phyloP scores from a whole-genome alignment of 192 early-diverging fungal genomes.

The Helicostylum pulchrum region DNA sequence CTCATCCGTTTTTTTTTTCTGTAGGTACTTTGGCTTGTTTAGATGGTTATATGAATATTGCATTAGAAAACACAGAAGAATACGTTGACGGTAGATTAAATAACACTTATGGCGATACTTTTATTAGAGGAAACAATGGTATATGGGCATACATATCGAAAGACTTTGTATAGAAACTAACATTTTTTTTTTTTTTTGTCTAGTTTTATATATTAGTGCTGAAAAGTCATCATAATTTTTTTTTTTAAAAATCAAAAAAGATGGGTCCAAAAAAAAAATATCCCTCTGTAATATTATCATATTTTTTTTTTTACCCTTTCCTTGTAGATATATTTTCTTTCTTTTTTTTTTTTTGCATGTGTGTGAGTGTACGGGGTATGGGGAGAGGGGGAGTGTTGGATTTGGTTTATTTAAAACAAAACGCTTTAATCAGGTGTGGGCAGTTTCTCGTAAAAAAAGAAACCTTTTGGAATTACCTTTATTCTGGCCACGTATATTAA shows the following conservation, averaged over 20 bases:
- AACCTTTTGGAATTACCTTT: slow-evolving; percentile 17
- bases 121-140: slow-evolving; percentile 98
- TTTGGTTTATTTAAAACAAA: not conserved
- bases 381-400: not conserved
- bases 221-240: slow-evolving; percentile 30
- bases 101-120: slow-evolving; percentile 92
- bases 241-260: not conserved
- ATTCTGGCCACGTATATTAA: slow-evolving; percentile 28
- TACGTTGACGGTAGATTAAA: slow-evolving; percentile 92
- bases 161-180: not conserved
- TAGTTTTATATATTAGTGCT: slow-evolving; percentile 63
- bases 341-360: slow-evolving; percentile 3
- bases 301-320: no score
- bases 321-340: slow-evolving; percentile 5
- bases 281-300: no score
- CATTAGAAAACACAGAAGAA: slow-evolving; percentile 93
- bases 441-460: slow-evolving; percentile 4
- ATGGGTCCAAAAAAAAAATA: no score
- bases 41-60: slow-evolving; percentile 98
- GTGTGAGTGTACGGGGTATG: not conserved
- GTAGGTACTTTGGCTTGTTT: slow-evolving; percentile 83
- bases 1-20: not conserved
- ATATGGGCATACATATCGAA: no score
- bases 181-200: not conserved
- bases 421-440: slow-evolving; percentile 34